phyloP scores from a whole-genome alignment of 2,329 filamentous ascomycete genomes.

The Aspergillus pseudoterreus region DNA sequence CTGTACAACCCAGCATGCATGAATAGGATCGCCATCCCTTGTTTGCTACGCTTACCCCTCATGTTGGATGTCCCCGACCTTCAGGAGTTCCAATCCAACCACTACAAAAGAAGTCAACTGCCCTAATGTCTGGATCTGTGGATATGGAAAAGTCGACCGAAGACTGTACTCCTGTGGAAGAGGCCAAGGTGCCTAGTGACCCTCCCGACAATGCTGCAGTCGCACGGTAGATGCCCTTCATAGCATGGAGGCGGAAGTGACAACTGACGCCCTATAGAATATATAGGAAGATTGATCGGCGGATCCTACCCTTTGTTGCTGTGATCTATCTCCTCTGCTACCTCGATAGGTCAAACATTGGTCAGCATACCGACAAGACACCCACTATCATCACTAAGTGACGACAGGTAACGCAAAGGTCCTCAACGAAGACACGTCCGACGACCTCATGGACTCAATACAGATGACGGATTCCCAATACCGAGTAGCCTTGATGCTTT shows the following conservation, averaged over 20 bases:
- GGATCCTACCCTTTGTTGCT: slow-evolving; percentile 1
- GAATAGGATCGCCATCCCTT: too few species aligned
- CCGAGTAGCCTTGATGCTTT: slow-evolving; percentile 35
- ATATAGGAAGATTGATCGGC: slow-evolving; percentile 3
- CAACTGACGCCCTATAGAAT: not conserved
- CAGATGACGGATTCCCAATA: slow-evolving; percentile 12
- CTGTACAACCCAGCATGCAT: too few species aligned
- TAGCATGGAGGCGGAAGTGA: not conserved
- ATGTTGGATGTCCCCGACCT: too few species aligned
- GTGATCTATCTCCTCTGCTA: slow-evolving; percentile 31
- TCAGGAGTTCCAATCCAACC: too few species aligned
- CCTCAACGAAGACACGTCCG: slow-evolving; percentile 33
- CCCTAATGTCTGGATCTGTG: not conserved
- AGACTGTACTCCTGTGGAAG: not conserved
- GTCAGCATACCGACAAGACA: slow-evolving; percentile 8
- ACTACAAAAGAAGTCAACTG: too few species aligned
- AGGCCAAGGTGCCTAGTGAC: not conserved
- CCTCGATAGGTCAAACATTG: slow-evolving; percentile 30
- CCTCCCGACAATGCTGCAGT: not conserved
- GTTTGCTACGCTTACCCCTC: too few species aligned
- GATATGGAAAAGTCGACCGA: not conserved
- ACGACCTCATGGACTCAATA: slow-evolving; percentile 29
- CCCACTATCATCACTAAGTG: not conserved
- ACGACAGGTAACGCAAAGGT: slow-evolving; percentile 37
- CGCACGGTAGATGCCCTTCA: not conserved